These are phyloP conservation scores for Psophocarpus tetragonolobus DNA, from an alignment of 306 rosid species.

Conservation along the genomic window DNA sequence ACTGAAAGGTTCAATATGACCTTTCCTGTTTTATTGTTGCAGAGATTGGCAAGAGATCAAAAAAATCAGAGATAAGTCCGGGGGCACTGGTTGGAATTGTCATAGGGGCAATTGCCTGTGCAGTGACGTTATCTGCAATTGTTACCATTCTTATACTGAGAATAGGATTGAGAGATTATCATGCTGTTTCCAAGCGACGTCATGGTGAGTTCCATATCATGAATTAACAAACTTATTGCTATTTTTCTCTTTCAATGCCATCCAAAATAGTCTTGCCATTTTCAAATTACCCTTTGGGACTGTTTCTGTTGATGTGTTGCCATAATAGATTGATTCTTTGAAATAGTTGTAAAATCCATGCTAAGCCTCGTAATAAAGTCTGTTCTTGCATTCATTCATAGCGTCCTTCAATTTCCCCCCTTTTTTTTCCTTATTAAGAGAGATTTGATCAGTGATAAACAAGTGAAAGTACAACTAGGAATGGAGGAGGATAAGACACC, in stretches of 20 bases:
- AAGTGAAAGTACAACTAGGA: background rate
- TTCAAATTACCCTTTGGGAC: background rate
- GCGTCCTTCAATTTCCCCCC: background rate
- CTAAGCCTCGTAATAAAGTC: background rate
- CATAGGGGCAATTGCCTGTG: conserved; percentile 74
- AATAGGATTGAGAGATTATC: conserved; percentile 38
- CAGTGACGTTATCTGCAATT: conserved; percentile 61
- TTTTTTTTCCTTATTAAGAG: background rate
- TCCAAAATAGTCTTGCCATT: background rate
- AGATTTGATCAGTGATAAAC: background rate
- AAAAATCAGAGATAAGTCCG: conserved; percentile 57
- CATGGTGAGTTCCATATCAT: conserved; percentile 62
- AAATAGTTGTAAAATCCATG: conserved; percentile 6
- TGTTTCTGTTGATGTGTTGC: background rate
- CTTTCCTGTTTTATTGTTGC: conserved; percentile 34
- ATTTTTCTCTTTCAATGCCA: background rate
- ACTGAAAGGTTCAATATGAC: background rate
- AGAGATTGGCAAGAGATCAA: conserved; percentile 38
- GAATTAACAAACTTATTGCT: conserved; percentile 28
- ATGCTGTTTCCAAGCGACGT: conserved; percentile 54
- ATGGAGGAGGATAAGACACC: background rate
- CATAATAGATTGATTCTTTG: background rate
- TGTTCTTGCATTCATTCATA: background rate
- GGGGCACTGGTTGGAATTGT: conserved; percentile 74
- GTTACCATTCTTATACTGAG: conserved; percentile 67